Conservation (phyloP, 345 rosid species). For the Eucalyptus brandiana region DNA sequence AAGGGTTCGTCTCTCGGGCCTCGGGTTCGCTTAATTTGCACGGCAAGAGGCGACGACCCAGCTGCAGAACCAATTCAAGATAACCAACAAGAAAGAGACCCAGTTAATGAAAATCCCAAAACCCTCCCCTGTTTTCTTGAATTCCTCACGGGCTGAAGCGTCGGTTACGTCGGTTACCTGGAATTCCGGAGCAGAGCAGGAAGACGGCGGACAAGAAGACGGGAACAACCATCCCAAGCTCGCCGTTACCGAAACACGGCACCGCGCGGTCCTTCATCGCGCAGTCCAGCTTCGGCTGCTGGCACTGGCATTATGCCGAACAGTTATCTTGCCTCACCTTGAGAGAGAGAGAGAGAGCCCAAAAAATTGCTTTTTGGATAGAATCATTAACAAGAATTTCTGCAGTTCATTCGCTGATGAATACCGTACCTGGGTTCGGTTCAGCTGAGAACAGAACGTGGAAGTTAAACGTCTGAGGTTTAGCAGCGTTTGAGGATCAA, state of each 20-base stretch:
- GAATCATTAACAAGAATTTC: neutral
- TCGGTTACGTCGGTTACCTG: neutral
- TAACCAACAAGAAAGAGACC: neutral
- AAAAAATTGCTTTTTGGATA: neutral
- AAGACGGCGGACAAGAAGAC: neutral
- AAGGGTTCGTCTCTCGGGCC: conserved; percentile 55
- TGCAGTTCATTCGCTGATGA: neutral
- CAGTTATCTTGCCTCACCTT: neutral
- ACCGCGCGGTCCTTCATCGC: neutral
- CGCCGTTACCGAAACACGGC: neutral
- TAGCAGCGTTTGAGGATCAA: neutral
- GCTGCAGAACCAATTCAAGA: conserved; percentile 20
- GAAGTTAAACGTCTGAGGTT: neutral
- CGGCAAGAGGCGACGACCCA: conserved; percentile 78
- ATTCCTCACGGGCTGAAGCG: neutral
- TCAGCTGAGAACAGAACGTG: neutral
- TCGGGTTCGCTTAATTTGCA: neutral
- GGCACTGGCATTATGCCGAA: neutral
- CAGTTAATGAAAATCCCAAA: neutral
- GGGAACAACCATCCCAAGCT: neutral
- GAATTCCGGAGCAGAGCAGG: neutral
- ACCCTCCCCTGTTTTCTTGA: neutral
- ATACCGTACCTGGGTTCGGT: neutral
- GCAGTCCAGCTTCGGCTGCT: neutral
- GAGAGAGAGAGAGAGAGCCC: neutral